A percentile compares a stretch with the other conserved stretches of the same genome.
Evolutionary conservation across 1,284 basidiomycete genomes (phyloP).

Genomic region (Ustilago trichophora): DNA sequence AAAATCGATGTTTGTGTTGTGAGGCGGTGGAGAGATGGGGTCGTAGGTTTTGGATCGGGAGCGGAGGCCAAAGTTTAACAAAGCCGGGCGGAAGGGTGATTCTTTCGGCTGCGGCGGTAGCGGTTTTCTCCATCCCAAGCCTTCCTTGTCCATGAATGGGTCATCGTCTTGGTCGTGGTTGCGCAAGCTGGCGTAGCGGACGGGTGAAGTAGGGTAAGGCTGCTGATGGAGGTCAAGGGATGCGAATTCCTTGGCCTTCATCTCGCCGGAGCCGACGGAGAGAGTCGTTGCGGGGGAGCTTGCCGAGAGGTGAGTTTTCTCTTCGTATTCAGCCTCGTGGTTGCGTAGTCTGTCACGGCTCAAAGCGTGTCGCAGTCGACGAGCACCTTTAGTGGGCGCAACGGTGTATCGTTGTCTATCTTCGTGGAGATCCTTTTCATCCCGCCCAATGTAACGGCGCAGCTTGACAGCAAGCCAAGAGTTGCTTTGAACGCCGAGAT

Average conservation of each 20-base stretch:
- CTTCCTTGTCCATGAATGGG: slow-evolving; percentile 6
- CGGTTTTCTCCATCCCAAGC: slow-evolving; percentile 9
- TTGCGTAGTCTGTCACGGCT: too few relatives aligned
- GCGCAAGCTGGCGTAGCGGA: neutral
- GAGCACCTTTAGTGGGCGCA: neutral
- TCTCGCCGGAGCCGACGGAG: slow-evolving; percentile 24
- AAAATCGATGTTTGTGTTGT: too few relatives aligned
- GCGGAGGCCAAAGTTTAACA: slow-evolving; percentile 33
- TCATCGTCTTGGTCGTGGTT: neutral
- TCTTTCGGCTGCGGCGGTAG: slow-evolving; percentile 31
- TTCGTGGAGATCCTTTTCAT: slow-evolving; percentile 5
- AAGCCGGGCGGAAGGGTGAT: slow-evolving; percentile 22
- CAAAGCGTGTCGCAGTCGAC: slow-evolving; percentile 9
- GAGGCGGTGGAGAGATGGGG: slow-evolving; percentile 1
- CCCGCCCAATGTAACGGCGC: slow-evolving; percentile 23
- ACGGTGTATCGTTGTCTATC: slow-evolving; percentile 10
- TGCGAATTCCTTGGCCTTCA: slow-evolving; percentile 28
- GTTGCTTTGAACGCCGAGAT: slow-evolving; percentile 27
- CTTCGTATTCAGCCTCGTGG: neutral
- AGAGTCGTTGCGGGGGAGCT: slow-evolving; percentile 22
- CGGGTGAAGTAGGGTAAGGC: neutral
- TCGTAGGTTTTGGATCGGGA: slow-evolving; percentile 34
- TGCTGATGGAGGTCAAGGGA: slow-evolving; percentile 5
- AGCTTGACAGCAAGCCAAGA: slow-evolving; percentile 29
- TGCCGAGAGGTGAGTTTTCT: neutral